These are phyloP conservation scores for Mycena amicta DNA, from an alignment of 768 basidiomycete genomes.

Conservation along the genomic window DNA sequence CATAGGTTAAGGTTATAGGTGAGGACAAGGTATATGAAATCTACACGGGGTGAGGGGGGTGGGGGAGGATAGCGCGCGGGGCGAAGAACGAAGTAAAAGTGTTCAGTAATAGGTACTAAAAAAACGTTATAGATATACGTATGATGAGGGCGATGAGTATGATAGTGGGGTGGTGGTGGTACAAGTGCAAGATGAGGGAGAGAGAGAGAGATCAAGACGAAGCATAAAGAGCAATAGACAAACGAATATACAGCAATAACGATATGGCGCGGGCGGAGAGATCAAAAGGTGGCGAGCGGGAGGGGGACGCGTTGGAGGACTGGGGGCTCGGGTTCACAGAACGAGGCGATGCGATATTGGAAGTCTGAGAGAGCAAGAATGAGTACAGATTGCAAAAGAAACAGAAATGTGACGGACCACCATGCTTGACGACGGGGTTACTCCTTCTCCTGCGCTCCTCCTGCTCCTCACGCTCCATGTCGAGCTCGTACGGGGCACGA, in stretches of 20 bases:
- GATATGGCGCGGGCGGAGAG: conserved; percentile 33
- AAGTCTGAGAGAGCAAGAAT: conserved; percentile 42
- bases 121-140: neutral
- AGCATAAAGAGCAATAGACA: conserved; percentile 26
- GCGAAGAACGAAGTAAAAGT: neutral
- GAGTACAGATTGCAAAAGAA: neutral
- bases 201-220: conserved; percentile 22
- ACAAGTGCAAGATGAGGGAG: conserved; percentile 32
- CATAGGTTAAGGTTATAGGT: too few species aligned
- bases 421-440: conserved; percentile 71
- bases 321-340: conserved; percentile 44
- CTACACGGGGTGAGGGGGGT: neutral
- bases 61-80: too few species aligned
- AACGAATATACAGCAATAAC: conserved; percentile 53
- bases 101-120: neutral
- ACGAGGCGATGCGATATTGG: conserved; percentile 62
- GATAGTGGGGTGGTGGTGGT: conserved; percentile 9
- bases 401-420: conserved; percentile 22
- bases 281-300: conserved; percentile 63
- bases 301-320: conserved; percentile 49
- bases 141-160: neutral
- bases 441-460: conserved; percentile 48
- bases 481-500: conserved; percentile 68
- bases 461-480: conserved; percentile 68
- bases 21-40: neutral